Evolutionary conservation across 2,329 filamentous ascomycete genomes (phyloP).

Genomic region (Neoascochyta sp.): DNA sequence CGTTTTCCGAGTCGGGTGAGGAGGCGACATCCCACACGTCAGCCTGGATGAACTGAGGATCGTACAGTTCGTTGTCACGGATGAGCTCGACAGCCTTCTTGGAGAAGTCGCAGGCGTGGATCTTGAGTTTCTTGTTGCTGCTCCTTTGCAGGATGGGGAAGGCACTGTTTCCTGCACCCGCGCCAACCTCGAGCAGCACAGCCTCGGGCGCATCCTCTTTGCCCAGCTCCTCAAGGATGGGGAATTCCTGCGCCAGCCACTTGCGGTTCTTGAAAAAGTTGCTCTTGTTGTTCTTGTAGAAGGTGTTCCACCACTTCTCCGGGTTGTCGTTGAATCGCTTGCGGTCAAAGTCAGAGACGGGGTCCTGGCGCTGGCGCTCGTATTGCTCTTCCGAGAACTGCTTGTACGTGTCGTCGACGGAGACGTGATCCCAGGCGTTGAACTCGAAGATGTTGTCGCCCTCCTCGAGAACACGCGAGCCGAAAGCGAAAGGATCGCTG

Average conservation of each 20-base stretch:
- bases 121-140: constrained; percentile 72
- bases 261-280: constrained; percentile 99
- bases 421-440: constrained; percentile 98
- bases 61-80: constrained; percentile 72
- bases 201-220: constrained; percentile 64
- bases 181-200: constrained; percentile 83
- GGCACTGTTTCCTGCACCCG: constrained; percentile 92
- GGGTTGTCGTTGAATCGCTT: constrained; percentile 85
- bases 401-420: constrained; percentile 83
- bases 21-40: constrained; percentile 89
- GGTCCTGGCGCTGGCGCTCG: constrained; percentile 75
- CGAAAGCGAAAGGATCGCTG: constrained; percentile 92
- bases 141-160: constrained; percentile 86
- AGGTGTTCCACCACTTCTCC: constrained; percentile 95
- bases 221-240: constrained; percentile 74
- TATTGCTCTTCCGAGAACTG: constrained; percentile 83
- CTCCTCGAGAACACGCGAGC: constrained; percentile 77
- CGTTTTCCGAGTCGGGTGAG: constrained; percentile 44
- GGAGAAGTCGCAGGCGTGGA: constrained; percentile 95
- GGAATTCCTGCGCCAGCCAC: constrained; percentile 95
- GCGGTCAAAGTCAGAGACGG: constrained; percentile 91
- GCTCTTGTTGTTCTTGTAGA: constrained; percentile 95
- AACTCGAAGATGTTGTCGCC: constrained; percentile 91
- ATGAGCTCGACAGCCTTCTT: constrained; percentile 94
- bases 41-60: constrained; percentile 68